Evolutionary conservation across 2,329 filamentous ascomycete species (phyloP), one percentile per base, ranked within the genome.

Genomic region (Teratosphaeria viscida): DNA sequence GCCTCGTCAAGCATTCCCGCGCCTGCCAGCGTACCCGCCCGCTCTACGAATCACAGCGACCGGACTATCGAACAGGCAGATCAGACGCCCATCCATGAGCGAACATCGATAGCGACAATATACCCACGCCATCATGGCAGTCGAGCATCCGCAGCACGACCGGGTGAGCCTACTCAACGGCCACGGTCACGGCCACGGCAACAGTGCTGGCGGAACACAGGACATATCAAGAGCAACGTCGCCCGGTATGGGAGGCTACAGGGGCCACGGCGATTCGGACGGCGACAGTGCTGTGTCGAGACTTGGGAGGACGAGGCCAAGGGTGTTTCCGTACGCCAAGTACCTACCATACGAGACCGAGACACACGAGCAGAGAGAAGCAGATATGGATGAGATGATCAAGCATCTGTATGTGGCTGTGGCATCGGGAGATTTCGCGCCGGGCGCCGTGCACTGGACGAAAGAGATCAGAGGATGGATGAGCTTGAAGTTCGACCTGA

Each of bases 401-500:
- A 94, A 92, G 73, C 89, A 96, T 70, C 86, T 99, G 34, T 97
- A 96, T 73, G 89, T 96, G 67, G 85, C 92, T 60, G 81, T 99
- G 64, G 87, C 91, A 71, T 88, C 94, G 3, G 91, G 96, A 65
- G 94, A 99, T 75, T 97, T 97, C 75, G 87, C 88, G 27, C 90
- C 92, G 0, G 94, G 94, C 37, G 94, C 92, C 32, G 81, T 96
- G 62, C 92, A 99, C 75, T 99, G 94, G 94, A 96, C 94, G 16
- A 86, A 92, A 66, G 94, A 99, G 82, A 86, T 99, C 55, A 85
- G 92, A 71, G 90, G 88, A 75, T 99, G 95, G 94, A 81, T 99
- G 65, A 89, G 88, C 58, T 85, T 99, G 75, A 99, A 99, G 80
- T 99, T 99, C 72, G 92, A 99, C 76, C 90, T 96, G 72, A 90